phyloP scores from a whole-genome alignment of 2,329 filamentous ascomycete species.

The Nemania bipapillata region DNA sequence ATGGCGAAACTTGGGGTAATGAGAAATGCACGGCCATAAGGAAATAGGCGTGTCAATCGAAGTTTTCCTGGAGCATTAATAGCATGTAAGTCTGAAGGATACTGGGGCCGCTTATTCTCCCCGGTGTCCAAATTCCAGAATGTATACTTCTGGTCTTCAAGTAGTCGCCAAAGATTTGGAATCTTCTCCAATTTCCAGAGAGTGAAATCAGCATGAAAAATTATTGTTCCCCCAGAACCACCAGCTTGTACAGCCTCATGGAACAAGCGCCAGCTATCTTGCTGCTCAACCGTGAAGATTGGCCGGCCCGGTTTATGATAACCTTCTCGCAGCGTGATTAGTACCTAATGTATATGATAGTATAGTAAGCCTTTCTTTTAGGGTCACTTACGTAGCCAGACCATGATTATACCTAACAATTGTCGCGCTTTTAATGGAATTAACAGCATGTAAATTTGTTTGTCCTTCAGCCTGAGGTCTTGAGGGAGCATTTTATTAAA shows the following conservation, averaged over 20 bases:
- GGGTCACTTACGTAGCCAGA: slow-evolving; percentile 50
- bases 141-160: slow-evolving; percentile 45
- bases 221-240: slow-evolving; percentile 46
- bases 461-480: slow-evolving; percentile 38
- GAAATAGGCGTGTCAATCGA: slow-evolving; percentile 57
- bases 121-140: slow-evolving; percentile 48
- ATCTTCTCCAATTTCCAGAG: slow-evolving; percentile 44
- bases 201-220: slow-evolving; percentile 47
- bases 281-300: slow-evolving; percentile 46
- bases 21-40: slow-evolving; percentile 58
- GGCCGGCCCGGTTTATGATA: slow-evolving; percentile 44
- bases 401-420: slow-evolving; percentile 41
- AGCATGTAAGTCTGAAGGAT: slow-evolving; percentile 46
- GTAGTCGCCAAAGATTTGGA: slow-evolving; percentile 44
- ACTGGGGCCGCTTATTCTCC: slow-evolving; percentile 46
- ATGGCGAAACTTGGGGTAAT: slow-evolving; percentile 63
- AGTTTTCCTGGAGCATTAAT: slow-evolving; percentile 50
- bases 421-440: slow-evolving; percentile 44
- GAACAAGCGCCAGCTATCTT: slow-evolving; percentile 46
- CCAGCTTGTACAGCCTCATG: slow-evolving; percentile 43
- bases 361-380: neutral
- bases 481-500: slow-evolving; percentile 43
- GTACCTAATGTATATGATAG: slow-evolving; percentile 11
- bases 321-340: slow-evolving; percentile 37
- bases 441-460: slow-evolving; percentile 48